Evolutionary conservation across 2,329 filamentous ascomycete species (phyloP).

Genomic region (Chaetomium sp.): DNA sequence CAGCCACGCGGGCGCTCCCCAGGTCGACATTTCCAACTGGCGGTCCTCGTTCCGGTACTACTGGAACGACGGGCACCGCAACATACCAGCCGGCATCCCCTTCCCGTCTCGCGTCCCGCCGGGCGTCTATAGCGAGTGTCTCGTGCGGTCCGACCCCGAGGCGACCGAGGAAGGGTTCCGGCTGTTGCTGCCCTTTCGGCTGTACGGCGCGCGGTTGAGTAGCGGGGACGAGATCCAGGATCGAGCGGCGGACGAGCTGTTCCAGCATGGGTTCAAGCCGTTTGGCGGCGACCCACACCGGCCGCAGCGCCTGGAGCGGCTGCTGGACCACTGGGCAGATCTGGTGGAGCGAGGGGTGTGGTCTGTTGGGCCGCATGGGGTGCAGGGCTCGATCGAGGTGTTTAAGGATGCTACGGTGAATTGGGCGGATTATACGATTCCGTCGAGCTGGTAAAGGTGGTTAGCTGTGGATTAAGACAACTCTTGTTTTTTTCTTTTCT

Average conservation of each 20-base stretch:
- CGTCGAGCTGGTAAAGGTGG: neutral
- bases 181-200: neutral
- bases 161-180: neutral
- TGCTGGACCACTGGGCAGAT: neutral
- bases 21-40: constrained; percentile 3
- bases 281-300: constrained; percentile 8
- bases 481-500: no score
- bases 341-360: neutral
- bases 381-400: neutral
- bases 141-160: neutral
- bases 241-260: constrained; percentile 4
- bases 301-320: constrained; percentile 6
- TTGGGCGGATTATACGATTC: neutral
- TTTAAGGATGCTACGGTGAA: neutral
- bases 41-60: neutral
- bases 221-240: neutral
- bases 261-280: constrained; percentile 14
- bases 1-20: constrained; percentile 4
- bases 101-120: neutral
- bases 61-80: neutral
- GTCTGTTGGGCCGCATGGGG: neutral
- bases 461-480: no score
- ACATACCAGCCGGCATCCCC: no score
- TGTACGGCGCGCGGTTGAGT: neutral
- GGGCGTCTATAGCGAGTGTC: neutral